Conservation (phyloP, 768 basidiomycete genomes). For the Agaricus subrufescens region DNA sequence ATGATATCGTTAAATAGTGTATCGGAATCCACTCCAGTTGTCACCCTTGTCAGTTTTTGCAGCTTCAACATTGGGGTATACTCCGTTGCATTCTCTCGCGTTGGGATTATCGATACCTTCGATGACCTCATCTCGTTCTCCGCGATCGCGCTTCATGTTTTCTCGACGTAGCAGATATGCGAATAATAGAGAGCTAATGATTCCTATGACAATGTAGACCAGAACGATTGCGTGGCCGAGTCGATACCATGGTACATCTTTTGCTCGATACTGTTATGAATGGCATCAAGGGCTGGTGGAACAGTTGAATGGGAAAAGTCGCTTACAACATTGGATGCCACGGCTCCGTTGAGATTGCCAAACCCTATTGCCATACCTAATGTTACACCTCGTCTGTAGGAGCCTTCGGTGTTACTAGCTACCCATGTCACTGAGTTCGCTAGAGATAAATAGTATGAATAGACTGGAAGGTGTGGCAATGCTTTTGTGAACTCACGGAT, state of each 20-base stretch:
- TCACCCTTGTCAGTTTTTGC: constrained; percentile 64
- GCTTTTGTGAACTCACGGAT: constrained; percentile 33
- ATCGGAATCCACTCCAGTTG: constrained; percentile 74
- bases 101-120: constrained; percentile 39
- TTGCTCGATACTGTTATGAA: constrained; percentile 52
- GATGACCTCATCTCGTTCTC: constrained; percentile 66
- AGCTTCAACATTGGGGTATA: constrained; percentile 46
- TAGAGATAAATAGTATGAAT: not conserved
- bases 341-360: constrained; percentile 68
- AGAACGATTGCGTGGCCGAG: constrained; percentile 68
- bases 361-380: constrained; percentile 67
- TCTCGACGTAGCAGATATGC: constrained; percentile 47
- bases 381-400: constrained; percentile 68
- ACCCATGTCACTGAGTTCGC: constrained; percentile 50
- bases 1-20: constrained; percentile 36
- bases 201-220: constrained; percentile 64
- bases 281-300: not conserved
- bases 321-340: constrained; percentile 60
- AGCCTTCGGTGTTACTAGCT: constrained; percentile 66
- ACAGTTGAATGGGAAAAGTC: constrained; percentile 9
- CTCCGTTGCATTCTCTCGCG: constrained; percentile 49
- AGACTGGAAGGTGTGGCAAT: not conserved
- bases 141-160: constrained; percentile 58
- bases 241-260: constrained; percentile 62
- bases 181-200: constrained; percentile 46